These are phyloP conservation scores for Ambrosiella cleistominuta DNA, from an alignment of 2,329 filamentous ascomycete genomes.

Conservation along the genomic window DNA sequence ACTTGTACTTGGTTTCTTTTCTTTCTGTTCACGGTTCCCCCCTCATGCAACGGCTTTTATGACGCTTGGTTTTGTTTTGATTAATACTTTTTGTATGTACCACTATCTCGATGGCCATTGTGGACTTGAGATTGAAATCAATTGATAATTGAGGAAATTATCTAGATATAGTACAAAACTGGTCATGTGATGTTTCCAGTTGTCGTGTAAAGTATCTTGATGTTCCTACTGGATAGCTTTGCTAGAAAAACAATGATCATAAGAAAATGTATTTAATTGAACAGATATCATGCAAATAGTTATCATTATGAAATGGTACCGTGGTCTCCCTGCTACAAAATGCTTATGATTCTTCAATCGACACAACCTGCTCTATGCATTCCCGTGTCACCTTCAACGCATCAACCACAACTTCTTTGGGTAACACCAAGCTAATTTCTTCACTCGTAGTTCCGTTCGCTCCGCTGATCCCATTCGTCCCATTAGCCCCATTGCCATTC, in stretches of 20 bases:
- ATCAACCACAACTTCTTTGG: constrained; percentile 41
- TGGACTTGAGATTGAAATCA: constrained; percentile 15
- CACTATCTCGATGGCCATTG: neutral
- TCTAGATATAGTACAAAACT: neutral
- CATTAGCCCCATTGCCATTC: constrained; percentile 18
- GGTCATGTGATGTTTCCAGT: no score
- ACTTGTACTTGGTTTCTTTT: constrained; percentile 1
- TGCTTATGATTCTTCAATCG: constrained; percentile 19
- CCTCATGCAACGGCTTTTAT: constrained; percentile 3
- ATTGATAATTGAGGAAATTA: neutral
- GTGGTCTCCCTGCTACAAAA: no score
- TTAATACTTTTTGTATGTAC: constrained; percentile 5
- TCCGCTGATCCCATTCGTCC: constrained; percentile 16
- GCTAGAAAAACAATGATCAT: no score
- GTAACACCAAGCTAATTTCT: constrained; percentile 30
- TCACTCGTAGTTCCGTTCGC: constrained; percentile 14
- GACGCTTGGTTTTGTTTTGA: constrained; percentile 1
- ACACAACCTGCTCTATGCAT: constrained; percentile 34
- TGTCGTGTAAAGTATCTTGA: no score
- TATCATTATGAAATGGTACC: no score
- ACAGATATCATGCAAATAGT: no score
- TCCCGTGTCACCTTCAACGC: constrained; percentile 42
- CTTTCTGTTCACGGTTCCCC: constrained; percentile 2
- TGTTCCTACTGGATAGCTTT: no score
- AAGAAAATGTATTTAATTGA: no score